Base-by-base conservation (phyloP, 306 rosid species). In the Notholithocarpus densiflorus region DNA sequence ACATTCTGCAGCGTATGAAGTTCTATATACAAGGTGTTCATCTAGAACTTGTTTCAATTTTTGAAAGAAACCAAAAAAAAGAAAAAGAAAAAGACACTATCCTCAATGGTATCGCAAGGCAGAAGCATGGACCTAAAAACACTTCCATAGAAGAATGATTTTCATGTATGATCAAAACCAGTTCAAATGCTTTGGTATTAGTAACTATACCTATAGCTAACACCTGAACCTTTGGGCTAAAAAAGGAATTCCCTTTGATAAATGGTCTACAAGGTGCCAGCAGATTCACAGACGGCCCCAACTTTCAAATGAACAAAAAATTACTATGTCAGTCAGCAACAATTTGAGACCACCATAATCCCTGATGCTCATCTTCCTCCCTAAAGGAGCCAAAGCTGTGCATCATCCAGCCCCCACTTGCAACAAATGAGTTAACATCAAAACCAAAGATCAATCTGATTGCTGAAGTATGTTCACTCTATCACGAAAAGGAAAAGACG, bases 101-200 rank as follows among this genome's bases (percentile, higher is more conserved):
- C 72, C 52, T n/a, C 72, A 34, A 1, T 68, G 52, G 72, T n/a
- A 68, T 32, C 6, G 5, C 72, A 32, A 19, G 52, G 27, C 14
- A 19, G 52, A 32, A 68, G 26, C 72, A 8, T 66, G 15, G 72
- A 45, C 48, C 52, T 19, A 34, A 23, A 23, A 19, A 66, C 52
- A 66, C 52, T 40, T 79, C 68, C 77, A 75, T 27, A 40, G 65
- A 61, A 79, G 77, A 83, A 83, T 75, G 55, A 75, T 34, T 70
- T 26, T 56, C 54, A 77, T 74, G 52, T 2, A 77, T 19, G 71
- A 70, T 51, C 72, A 48, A 51, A 83, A 72, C 51, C 43, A 74
- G 73, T 76, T 80, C 54, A 83, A 71, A 69, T 79, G 15, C 77
- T 86, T 84, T 78, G 40, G 68, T 21, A 73, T 45, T 15, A 23